Conservation (phyloP, 305 asterid species). For the Fraxinus sp. region DNA sequence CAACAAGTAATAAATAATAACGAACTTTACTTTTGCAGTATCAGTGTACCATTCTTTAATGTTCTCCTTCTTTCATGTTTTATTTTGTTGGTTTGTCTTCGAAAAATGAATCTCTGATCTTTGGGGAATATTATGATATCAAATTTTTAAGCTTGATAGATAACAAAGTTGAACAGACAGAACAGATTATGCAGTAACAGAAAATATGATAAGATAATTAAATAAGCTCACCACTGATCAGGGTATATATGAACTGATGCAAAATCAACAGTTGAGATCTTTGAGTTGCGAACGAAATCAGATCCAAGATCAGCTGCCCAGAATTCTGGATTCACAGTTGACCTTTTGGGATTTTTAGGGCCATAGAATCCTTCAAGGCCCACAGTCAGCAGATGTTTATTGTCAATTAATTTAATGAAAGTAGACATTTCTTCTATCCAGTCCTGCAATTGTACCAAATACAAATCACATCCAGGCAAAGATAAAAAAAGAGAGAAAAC, state of each 20-base stretch:
- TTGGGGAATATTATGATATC: not conserved
- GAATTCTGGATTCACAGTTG: constrained; percentile 78
- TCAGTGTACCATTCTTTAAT: not conserved
- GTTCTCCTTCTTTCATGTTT: not conserved
- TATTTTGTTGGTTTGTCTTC: not conserved
- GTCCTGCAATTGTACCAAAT: constrained; percentile 54
- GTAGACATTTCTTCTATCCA: constrained; percentile 98
- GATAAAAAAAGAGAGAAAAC: not conserved
- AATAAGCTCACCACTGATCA: constrained; percentile 79
- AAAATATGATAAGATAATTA: not conserved
- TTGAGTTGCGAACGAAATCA: constrained; percentile 85
- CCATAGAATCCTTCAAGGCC: constrained; percentile 99
- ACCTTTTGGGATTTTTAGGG: constrained; percentile 69
- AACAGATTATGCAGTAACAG: not conserved
- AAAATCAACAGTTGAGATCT: constrained; percentile 79
- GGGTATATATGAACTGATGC: constrained; percentile 97
- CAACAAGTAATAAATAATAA: not conserved
- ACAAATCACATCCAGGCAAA: constrained; percentile 6
- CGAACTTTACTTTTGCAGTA: not conserved
- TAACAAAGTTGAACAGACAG: not conserved
- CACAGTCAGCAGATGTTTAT: constrained; percentile 77
- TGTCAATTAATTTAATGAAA: constrained; percentile 75
- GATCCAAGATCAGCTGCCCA: constrained; percentile 98
- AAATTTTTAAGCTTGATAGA: not conserved
- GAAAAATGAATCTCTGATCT: not conserved